A percentile compares a stretch with the other conserved stretches of the same genome.
These are phyloP conservation scores for Fraxinus ornus DNA, from an alignment of 305 asterid species.

Conservation along the genomic window DNA sequence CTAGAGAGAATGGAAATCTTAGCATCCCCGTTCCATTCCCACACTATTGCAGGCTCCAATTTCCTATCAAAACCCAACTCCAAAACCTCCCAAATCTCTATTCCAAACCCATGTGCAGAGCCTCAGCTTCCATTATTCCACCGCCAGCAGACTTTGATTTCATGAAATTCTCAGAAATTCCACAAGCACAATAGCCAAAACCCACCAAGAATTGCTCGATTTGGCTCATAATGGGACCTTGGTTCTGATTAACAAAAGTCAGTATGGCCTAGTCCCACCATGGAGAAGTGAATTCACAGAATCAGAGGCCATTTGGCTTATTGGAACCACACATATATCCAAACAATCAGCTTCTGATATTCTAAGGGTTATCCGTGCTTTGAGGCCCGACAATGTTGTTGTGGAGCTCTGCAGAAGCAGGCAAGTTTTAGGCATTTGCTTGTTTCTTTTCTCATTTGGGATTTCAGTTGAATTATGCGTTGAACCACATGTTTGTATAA, in stretches of 20 bases:
- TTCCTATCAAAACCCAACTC: slow-evolving; percentile 15
- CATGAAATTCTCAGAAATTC: slow-evolving; percentile 52
- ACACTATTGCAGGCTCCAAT: background rate
- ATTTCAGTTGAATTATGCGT: background rate
- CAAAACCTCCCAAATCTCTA: slow-evolving; percentile 1
- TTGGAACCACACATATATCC: slow-evolving; percentile 77
- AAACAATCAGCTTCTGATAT: slow-evolving; percentile 57
- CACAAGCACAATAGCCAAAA: slow-evolving; percentile 48
- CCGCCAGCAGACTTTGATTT: slow-evolving; percentile 66
- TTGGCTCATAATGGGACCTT: slow-evolving; percentile 66
- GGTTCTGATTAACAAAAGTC: slow-evolving; percentile 55
- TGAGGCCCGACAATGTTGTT: slow-evolving; percentile 82
- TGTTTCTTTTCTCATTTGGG: background rate
- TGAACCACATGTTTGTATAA: background rate
- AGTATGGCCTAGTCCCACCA: slow-evolving; percentile 73
- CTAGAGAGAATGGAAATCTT: slow-evolving; percentile 36
- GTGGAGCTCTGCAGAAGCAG: slow-evolving; percentile 96
- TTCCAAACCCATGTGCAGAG: slow-evolving; percentile 11
- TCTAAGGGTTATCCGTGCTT: slow-evolving; percentile 60
- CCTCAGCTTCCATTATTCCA: slow-evolving; percentile 45
- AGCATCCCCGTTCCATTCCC: slow-evolving; percentile 35
- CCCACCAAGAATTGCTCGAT: slow-evolving; percentile 67
- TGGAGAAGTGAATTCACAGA: slow-evolving; percentile 84
- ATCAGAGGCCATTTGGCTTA: slow-evolving; percentile 77
- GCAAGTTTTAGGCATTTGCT: slow-evolving; percentile 40